Percentiles rank a stretch among this genome's conserved stretches.
Evolutionary conservation across 106 monocot genomes (phyloP).

Genomic region (Phalaenopsis aphrodite): DNA sequence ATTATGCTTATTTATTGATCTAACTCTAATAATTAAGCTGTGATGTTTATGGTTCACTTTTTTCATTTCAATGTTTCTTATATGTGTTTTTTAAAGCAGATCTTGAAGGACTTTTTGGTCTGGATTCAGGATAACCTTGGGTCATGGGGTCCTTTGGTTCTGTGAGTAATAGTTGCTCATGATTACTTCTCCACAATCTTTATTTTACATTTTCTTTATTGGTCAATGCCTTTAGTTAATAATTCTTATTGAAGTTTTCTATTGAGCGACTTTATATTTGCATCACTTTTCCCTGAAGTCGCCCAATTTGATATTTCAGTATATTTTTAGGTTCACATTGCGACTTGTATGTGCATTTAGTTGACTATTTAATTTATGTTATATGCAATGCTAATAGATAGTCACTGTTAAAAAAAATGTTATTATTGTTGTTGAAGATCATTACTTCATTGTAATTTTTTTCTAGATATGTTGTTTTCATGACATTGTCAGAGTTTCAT

Average conservation of each 20-base stretch:
- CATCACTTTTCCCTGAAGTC: background rate
- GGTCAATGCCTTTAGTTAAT: background rate
- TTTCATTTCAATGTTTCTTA: background rate
- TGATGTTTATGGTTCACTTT: background rate
- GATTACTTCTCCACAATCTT: background rate
- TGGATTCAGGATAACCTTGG: conserved; percentile 89
- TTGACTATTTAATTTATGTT: conserved; percentile 3
- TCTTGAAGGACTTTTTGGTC: conserved; percentile 79
- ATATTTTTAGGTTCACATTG: background rate
- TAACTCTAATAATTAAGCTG: background rate
- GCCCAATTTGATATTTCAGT: background rate
- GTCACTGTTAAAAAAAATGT: background rate
- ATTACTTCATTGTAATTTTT: background rate
- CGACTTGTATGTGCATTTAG: background rate
- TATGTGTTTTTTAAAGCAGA: conserved; percentile 32
- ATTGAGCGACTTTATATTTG: background rate
- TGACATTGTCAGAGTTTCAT: background rate
- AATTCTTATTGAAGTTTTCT: background rate
- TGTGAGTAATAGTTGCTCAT: conserved; percentile 43
- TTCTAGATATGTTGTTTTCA: background rate
- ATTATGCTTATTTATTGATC: too few species aligned
- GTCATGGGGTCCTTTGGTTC: conserved; percentile 86
- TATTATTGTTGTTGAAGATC: background rate
- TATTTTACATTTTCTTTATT: conserved; percentile 1
- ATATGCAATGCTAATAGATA: too few species aligned